These are phyloP conservation scores for Alternaria sp. DNA, from an alignment of 2,329 filamentous ascomycete species.

Conservation along the genomic window DNA sequence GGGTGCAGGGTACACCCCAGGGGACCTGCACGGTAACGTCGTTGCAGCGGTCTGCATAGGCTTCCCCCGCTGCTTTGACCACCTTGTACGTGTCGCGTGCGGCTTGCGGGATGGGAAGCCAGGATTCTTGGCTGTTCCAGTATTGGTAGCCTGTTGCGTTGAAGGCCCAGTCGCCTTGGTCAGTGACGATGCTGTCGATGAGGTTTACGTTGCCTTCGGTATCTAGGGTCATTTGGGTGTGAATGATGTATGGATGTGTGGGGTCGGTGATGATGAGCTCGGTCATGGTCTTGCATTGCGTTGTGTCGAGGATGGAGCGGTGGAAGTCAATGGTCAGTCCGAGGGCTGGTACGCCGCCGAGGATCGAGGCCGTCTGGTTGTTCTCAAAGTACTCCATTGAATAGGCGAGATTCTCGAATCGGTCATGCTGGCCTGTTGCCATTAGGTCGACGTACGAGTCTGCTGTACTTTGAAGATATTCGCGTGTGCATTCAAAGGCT, in stretches of 20 bases:
- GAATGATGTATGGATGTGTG: conserved; percentile 36
- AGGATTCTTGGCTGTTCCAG: conserved; percentile 28
- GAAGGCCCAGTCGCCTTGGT: conserved; percentile 41
- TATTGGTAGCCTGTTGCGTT: conserved; percentile 35
- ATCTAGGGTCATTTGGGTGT: conserved; percentile 34
- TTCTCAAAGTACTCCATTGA: conserved; percentile 34
- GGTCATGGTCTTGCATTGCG: conserved; percentile 37
- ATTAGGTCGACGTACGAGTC: conserved; percentile 19
- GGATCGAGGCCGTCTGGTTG: conserved; percentile 20
- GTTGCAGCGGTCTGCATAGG: conserved; percentile 37
- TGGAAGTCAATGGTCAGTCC: conserved; percentile 29
- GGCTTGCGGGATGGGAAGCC: conserved; percentile 26
- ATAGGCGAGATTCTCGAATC: conserved; percentile 27
- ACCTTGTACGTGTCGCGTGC: conserved; percentile 21
- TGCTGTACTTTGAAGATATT: conserved; percentile 14
- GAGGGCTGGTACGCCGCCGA: conserved; percentile 26
- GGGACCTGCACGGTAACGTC: conserved; percentile 30
- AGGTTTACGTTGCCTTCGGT: conserved; percentile 18
- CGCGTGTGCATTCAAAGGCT: conserved; percentile 21
- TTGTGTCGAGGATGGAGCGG: conserved; percentile 31
- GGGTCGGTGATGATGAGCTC: conserved; percentile 33
- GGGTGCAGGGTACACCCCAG: conserved; percentile 32
- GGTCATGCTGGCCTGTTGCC: conserved; percentile 27
- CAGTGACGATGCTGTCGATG: conserved; percentile 38
- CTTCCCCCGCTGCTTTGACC: conserved; percentile 34